These are phyloP conservation scores for Hortaea werneckii DNA, from an alignment of 2,329 filamentous ascomycete genomes.

Conservation along the genomic window DNA sequence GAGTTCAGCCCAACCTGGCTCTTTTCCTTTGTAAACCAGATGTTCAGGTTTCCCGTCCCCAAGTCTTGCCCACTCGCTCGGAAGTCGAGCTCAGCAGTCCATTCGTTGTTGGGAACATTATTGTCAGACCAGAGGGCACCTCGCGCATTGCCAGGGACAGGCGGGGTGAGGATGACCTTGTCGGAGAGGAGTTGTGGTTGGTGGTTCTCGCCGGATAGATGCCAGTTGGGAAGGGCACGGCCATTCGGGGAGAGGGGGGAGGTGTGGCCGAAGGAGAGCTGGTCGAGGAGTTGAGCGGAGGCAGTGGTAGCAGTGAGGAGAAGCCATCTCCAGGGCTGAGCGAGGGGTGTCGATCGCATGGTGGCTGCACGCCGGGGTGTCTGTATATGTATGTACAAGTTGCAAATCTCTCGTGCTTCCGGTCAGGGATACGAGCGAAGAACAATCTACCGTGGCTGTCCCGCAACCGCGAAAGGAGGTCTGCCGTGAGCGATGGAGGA, in stretches of 20 bases:
- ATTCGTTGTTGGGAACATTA: constrained; percentile 47
- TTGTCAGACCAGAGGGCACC: constrained; percentile 72
- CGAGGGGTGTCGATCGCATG: not conserved
- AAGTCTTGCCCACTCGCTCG: constrained; percentile 76
- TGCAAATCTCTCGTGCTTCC: not conserved
- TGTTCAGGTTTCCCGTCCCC: constrained; percentile 78
- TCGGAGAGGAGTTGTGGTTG: constrained; percentile 63
- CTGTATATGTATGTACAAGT: not conserved
- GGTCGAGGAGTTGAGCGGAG: constrained; percentile 19
- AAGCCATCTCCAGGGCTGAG: constrained; percentile 5
- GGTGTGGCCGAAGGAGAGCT: constrained; percentile 63
- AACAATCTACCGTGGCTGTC: too few relatives aligned
- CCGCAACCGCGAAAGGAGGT: too few relatives aligned
- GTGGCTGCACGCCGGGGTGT: not conserved
- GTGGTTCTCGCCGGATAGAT: constrained; percentile 44
- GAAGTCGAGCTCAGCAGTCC: constrained; percentile 79
- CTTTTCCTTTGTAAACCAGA: constrained; percentile 73
- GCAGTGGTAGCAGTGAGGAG: constrained; percentile 16
- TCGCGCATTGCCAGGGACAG: constrained; percentile 73
- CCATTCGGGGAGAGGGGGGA: constrained; percentile 57
- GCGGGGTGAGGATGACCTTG: constrained; percentile 82
- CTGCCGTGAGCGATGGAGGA: too few relatives aligned
- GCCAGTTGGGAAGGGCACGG: constrained; percentile 46
- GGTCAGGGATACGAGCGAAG: not conserved
- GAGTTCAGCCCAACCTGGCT: constrained; percentile 58